These are phyloP conservation scores for Penicillium alfredii DNA, from an alignment of 495 filamentous ascomycete genomes.

Conservation along the genomic window DNA sequence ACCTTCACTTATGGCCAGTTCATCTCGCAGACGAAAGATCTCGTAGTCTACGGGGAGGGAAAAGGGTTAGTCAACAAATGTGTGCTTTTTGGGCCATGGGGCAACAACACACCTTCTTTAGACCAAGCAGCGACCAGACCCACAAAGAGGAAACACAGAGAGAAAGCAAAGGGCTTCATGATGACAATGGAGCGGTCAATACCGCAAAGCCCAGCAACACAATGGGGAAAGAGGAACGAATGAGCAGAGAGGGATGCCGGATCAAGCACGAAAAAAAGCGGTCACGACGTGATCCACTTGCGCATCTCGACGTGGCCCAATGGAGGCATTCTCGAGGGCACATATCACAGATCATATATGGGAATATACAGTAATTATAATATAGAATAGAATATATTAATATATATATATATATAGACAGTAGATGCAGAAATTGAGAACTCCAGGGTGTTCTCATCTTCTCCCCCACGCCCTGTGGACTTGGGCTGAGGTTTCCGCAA, in stretches of 20 bases:
- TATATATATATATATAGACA: no score
- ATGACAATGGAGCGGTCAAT: slow-evolving; percentile 27
- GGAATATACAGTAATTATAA: no score
- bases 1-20: slow-evolving; percentile 72
- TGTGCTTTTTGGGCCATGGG: neutral
- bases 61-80: slow-evolving; percentile 4
- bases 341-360: no score
- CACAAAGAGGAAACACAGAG: slow-evolving; percentile 37
- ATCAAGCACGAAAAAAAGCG: slow-evolving; percentile 17
- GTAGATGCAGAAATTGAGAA: no score
- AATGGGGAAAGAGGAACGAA: slow-evolving; percentile 1
- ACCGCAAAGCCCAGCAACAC: slow-evolving; percentile 14
- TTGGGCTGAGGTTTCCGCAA: no score
- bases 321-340: no score
- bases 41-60: slow-evolving; percentile 66
- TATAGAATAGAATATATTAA: neutral
- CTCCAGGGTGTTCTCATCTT: no score
- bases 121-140: slow-evolving; percentile 67
- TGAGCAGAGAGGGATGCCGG: slow-evolving; percentile 3
- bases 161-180: slow-evolving; percentile 35
- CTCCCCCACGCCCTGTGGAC: no score
- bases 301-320: slow-evolving; percentile 19
- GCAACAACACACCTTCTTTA: slow-evolving; percentile 63
- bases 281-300: slow-evolving; percentile 12
- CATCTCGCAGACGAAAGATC: slow-evolving; percentile 91